Conservation (phyloP, 202 grass and related monocot species). For the Zizania palustris region DNA sequence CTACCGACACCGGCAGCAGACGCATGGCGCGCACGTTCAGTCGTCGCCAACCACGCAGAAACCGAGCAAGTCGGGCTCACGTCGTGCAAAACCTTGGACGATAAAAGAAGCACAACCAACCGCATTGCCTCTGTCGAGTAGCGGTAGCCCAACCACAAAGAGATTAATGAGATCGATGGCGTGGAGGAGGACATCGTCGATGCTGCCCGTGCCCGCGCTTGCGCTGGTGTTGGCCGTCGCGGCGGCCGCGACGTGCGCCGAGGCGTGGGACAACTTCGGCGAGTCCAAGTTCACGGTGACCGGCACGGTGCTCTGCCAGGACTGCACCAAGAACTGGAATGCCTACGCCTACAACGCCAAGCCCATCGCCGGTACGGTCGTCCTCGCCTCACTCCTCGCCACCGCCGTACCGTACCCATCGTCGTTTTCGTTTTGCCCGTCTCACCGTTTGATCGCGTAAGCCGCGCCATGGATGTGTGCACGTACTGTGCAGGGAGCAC, state of each 20-base stretch:
- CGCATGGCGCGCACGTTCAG: slow-evolving; percentile 49
- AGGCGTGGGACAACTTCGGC: slow-evolving; percentile 12
- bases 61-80: slow-evolving; percentile 40
- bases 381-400: accelerated
- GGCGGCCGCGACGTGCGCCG: slow-evolving; percentile 25
- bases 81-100: slow-evolving; percentile 23
- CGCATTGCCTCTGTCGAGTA: background rate
- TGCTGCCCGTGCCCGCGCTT: slow-evolving; percentile 36
- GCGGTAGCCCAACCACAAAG: background rate
- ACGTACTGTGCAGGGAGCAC: slow-evolving; percentile 37
- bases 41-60: no score
- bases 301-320: slow-evolving; percentile 80
- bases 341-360: slow-evolving; percentile 60
- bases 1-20: slow-evolving; percentile 4
- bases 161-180: slow-evolving; percentile 10
- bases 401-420: background rate
- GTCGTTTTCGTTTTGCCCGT: no score
- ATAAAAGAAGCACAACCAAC: slow-evolving; percentile 27
- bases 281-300: slow-evolving; percentile 52
- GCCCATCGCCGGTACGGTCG: slow-evolving; percentile 46
- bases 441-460: no score
- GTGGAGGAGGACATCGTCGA: slow-evolving; percentile 7
- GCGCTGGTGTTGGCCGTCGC: slow-evolving; percentile 25
- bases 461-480: background rate
- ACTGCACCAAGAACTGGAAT: slow-evolving; percentile 82